Base-by-base conservation (phyloP, 345 rosid species). In the Citrus mangshanensis region DNA sequence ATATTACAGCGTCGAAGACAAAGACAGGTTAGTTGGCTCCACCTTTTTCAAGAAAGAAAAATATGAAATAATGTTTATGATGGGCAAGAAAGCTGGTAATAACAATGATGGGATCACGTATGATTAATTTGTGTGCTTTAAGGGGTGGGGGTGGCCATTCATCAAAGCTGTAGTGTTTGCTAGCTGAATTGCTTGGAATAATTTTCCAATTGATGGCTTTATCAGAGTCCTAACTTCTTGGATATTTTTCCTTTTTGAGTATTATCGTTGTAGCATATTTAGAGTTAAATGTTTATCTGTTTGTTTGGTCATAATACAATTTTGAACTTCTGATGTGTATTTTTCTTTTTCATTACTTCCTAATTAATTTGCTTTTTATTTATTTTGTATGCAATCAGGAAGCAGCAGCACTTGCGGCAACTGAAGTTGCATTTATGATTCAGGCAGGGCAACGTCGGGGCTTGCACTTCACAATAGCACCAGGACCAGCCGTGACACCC, bases 1-100 rank as follows among this genome's bases (percentile, higher is more conserved):
- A 88, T 94, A 79, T 82, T 96, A 80, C 99, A 96, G 87, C 97
- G 92, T 5, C 89, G 99, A 32, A 89, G 98, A 82, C 98, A 93
- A 81, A 89, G 98, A 89, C 98, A 92, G 93, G 99, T 96, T 27
- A 67, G 83, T 74, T 54, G 32, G 70, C 25, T 64, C 32, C 54
- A 32, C 32, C 9, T 21, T 66, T 68, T 38, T 2, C 40, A 22
- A 12, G 49, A 68, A 34, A 68, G n/a, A 5, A 28, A 28, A 28
- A 63, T 7, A 38, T 19, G 34, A 42, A 59, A 74, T 27, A 60
- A 5, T 25, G 21, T 19, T 3, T 27, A 58, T 35, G 25, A 64
- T 30, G 5, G 66, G 37, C 58, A 54, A 54, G 21, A 6, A 54
- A 54, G 58, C 58, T 54, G 19, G 2, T 16, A 54, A 18, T 21